Evolutionary conservation across 2,329 filamentous ascomycete species (phyloP).

Genomic region (Fusarium equiseti): DNA sequence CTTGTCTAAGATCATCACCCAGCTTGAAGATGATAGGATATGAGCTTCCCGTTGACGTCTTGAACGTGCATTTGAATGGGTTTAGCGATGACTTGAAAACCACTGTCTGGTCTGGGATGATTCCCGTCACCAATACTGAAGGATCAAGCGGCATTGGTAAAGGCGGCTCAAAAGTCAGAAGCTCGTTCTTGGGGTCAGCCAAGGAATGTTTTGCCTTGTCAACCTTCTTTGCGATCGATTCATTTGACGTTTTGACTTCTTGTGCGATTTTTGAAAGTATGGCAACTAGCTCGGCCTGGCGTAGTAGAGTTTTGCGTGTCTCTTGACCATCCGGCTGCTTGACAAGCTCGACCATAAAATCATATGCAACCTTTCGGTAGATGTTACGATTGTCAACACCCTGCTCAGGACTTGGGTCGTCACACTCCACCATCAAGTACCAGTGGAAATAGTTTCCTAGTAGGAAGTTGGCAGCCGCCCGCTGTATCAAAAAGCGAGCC

Average conservation of each 20-base stretch:
- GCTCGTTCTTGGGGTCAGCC: constrained; percentile 89
- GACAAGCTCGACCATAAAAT: constrained; percentile 92
- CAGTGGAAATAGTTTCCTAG: constrained; percentile 97
- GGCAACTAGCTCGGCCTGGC: constrained; percentile 90
- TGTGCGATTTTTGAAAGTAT: constrained; percentile 89
- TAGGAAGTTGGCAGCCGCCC: constrained; percentile 88
- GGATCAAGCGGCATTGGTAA: constrained; percentile 91
- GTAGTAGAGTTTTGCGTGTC: constrained; percentile 79
- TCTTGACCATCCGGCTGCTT: constrained; percentile 77
- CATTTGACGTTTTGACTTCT: constrained; percentile 84
- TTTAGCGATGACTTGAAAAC: constrained; percentile 97
- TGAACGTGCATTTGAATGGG: constrained; percentile 91
- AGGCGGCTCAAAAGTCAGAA: constrained; percentile 84
- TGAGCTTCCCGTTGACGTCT: constrained; percentile 78
- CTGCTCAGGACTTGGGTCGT: constrained; percentile 83
- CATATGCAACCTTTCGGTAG: constrained; percentile 92
- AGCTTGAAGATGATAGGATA: constrained; percentile 98
- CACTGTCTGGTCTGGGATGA: constrained; percentile 84
- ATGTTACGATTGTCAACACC: constrained; percentile 81
- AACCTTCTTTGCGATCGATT: constrained; percentile 82
- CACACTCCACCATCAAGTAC: constrained; percentile 98
- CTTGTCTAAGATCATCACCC: constrained; percentile 94
- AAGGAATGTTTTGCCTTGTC: constrained; percentile 88
- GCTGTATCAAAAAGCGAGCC: constrained; percentile 87
- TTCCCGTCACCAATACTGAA: constrained; percentile 80